Evolutionary conservation across 2,329 filamentous ascomycete species (phyloP).

Genomic region (Aspergillus sp.): DNA sequence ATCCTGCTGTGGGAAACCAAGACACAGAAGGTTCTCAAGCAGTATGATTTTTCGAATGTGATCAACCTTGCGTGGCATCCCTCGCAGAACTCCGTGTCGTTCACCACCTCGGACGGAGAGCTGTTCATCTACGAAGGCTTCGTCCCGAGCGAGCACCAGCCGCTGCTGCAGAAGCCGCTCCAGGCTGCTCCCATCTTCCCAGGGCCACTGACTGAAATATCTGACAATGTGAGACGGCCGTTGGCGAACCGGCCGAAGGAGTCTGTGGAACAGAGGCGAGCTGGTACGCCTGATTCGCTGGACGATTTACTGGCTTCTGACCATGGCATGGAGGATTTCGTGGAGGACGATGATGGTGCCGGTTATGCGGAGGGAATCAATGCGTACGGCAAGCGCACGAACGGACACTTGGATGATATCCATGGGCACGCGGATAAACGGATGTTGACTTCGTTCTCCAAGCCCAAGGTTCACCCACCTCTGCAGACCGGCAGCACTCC

Average conservation of each 20-base stretch:
- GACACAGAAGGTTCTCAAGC: conserved; percentile 76
- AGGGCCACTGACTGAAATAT: conserved; percentile 69
- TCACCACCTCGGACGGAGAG: conserved; percentile 89
- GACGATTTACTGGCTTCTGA: conserved; percentile 73
- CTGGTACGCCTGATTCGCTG: conserved; percentile 70
- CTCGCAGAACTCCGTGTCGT: conserved; percentile 80
- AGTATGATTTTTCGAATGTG: conserved; percentile 77
- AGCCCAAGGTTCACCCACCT: conserved; percentile 71
- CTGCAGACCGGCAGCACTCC: conserved; percentile 95
- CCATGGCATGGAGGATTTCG: conserved; percentile 73
- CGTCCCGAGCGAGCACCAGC: conserved; percentile 50
- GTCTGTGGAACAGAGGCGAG: conserved; percentile 52
- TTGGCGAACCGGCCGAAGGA: conserved; percentile 56
- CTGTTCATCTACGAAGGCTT: conserved; percentile 76
- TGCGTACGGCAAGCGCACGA: conserved; percentile 60
- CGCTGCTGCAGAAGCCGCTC: conserved; percentile 50
- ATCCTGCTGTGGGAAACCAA: conserved; percentile 79
- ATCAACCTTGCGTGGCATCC: conserved; percentile 90
- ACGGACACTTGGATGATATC: conserved; percentile 46
- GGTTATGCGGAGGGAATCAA: conserved; percentile 73
- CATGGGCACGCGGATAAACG: conserved; percentile 52
- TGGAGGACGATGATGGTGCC: conserved; percentile 91
- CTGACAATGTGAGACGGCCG: conserved; percentile 61
- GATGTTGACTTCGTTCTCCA: conserved; percentile 46
- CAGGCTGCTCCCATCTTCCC: conserved; percentile 85